Conservation (phyloP, 768 basidiomycete genomes). For the Phylloporus scabripes region DNA sequence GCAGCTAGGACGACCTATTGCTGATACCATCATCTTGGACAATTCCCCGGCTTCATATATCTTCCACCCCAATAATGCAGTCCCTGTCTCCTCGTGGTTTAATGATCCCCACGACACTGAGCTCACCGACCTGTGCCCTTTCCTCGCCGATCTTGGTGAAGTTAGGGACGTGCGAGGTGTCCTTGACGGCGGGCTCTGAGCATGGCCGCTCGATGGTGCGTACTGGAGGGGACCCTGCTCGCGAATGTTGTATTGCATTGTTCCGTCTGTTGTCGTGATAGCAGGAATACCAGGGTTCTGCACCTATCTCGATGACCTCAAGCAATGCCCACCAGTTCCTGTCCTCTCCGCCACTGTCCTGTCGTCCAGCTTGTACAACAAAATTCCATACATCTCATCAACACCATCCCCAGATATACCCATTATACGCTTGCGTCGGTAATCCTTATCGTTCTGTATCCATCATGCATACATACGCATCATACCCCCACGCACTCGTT, state of each 20-base stretch:
- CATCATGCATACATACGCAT: conserved; percentile 26
- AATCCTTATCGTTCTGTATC: conserved; percentile 33
- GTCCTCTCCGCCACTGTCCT: conserved; percentile 2
- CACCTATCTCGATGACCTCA: conserved; percentile 13
- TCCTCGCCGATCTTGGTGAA: conserved; percentile 79
- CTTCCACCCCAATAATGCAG: conserved; percentile 98
- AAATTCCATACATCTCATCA: too few relatives aligned
- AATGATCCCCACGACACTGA: conserved; percentile 99
- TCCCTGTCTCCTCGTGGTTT: conserved; percentile 99
- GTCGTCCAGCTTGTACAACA: conserved; percentile 21
- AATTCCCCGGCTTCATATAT: conserved; percentile 99
- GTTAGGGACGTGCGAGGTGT: conserved; percentile 92
- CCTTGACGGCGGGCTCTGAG: conserved; percentile 76
- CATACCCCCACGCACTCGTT: conserved; percentile 21
- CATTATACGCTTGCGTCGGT: conserved; percentile 24
- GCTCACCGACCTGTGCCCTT: conserved; percentile 90
- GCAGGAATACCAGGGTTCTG: conserved; percentile 26
- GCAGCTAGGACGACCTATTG: conserved; percentile 90
- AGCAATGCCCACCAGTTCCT: conserved; percentile 2
- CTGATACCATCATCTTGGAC: conserved; percentile 95
- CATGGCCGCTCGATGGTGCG: conserved; percentile 17
- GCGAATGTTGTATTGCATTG: conserved; percentile 26
- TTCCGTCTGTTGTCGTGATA: conserved; percentile 25
- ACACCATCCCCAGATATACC: conserved; percentile 21
- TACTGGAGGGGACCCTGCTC: conserved; percentile 18